phyloP scores from a whole-genome alignment of 306 rosid genomes.

The Castanopsis chinensis region DNA sequence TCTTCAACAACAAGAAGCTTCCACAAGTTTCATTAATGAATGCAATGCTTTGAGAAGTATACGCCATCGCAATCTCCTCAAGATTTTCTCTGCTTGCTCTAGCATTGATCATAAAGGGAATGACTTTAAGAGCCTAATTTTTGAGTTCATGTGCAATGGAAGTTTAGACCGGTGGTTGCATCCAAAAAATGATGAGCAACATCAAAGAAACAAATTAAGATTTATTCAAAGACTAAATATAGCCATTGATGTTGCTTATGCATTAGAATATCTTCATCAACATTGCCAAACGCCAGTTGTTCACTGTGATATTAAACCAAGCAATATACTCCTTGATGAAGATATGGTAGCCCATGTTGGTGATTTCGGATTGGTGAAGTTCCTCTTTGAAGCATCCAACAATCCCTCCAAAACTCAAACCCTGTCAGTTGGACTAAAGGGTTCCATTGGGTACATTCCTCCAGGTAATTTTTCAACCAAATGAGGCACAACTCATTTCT shows the following conservation, averaged over 20 bases:
- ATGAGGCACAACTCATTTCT: too few relatives aligned
- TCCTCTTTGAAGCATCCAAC: conserved; percentile 21
- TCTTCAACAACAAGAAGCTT: conserved; percentile 7
- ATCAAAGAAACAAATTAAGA: background rate
- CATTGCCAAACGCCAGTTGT: conserved; percentile 3
- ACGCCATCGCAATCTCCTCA: conserved; percentile 40
- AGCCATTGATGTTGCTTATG: background rate
- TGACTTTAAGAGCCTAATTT: conserved; percentile 37
- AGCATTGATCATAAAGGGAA: conserved; percentile 37
- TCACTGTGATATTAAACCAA: conserved; percentile 40
- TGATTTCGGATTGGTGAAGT: conserved; percentile 36
- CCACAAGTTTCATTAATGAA: background rate
- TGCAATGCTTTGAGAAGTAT: conserved; percentile 26
- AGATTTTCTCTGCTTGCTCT: conserved; percentile 37
- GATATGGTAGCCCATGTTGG: conserved; percentile 27
- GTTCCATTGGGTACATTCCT: conserved; percentile 36
- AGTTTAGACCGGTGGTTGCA: conserved; percentile 3
- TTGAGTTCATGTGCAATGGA: conserved; percentile 17
- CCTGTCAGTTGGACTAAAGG: conserved; percentile 19
- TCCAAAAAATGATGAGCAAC: background rate
- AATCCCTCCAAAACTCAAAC: background rate
- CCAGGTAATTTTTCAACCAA: conserved; percentile 15
- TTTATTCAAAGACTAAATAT: background rate
- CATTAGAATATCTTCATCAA: background rate
- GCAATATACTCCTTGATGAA: conserved; percentile 35